Evolutionary conservation across 257 asterid species (phyloP).

Genomic region (Nicotiana obtusifolia): DNA sequence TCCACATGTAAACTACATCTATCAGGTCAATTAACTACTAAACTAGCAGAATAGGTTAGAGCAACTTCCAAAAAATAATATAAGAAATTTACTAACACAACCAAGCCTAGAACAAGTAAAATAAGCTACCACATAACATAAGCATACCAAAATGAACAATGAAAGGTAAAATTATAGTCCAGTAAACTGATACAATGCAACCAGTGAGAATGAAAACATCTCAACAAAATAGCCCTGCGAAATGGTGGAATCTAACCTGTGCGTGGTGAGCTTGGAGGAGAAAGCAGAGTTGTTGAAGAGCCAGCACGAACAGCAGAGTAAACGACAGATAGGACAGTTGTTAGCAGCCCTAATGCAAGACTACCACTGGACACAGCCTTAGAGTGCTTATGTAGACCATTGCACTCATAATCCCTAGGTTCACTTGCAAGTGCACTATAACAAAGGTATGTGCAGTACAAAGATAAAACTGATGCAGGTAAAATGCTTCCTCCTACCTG

Average conservation of each 20-base stretch:
- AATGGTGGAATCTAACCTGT: constrained; percentile 40
- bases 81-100: neutral
- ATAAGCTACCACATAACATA: neutral
- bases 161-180: neutral
- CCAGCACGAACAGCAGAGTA: constrained; percentile 92
- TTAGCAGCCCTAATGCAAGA: constrained; percentile 64
- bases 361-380: constrained; percentile 74
- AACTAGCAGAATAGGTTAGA: neutral
- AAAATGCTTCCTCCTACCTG: constrained; percentile 85
- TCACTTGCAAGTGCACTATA: constrained; percentile 90
- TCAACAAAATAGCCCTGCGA: neutral
- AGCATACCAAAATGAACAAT: neutral
- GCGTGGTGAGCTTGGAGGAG: constrained; percentile 85
- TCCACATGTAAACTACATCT: neutral
- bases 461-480: constrained; percentile 81
- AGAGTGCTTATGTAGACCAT: constrained; percentile 83
- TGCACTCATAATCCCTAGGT: constrained; percentile 84
- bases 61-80: too few relatives aligned
- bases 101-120: neutral
- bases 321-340: constrained; percentile 77
- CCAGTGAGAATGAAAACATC: neutral
- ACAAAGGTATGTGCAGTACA: constrained; percentile 94
- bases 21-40: neutral
- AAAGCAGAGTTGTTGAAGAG: constrained; percentile 75
- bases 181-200: neutral